These are phyloP conservation scores for Lepidium aucheri DNA, from an alignment of 345 rosid species.

Conservation along the genomic window DNA sequence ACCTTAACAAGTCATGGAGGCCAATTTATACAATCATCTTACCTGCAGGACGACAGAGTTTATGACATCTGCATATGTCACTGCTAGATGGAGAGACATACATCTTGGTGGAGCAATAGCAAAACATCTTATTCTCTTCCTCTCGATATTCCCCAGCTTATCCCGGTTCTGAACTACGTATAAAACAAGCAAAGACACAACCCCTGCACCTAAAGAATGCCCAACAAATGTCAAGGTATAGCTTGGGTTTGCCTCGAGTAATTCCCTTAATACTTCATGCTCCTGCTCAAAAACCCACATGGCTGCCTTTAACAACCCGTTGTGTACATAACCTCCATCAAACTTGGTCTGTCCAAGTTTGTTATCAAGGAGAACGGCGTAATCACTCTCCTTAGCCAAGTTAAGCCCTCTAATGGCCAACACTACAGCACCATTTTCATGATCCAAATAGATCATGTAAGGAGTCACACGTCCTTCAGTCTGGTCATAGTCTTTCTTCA, in stretches of 20 bases:
- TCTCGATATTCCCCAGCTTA: constrained; percentile 60
- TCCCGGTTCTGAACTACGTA: constrained; percentile 48
- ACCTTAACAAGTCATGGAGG: neutral
- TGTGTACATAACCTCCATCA: constrained; percentile 89
- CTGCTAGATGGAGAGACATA: constrained; percentile 83
- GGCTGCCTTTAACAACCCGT: constrained; percentile 81
- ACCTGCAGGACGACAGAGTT: constrained; percentile 89
- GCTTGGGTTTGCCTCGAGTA: constrained; percentile 48
- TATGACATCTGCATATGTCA: constrained; percentile 81
- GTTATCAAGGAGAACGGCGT: constrained; percentile 82
- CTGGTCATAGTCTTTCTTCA: constrained; percentile 53
- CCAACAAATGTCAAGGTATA: constrained; percentile 82
- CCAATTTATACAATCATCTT: neutral
- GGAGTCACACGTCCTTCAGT: constrained; percentile 66
- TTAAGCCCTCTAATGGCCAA: constrained; percentile 74
- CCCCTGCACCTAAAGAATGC: constrained; percentile 87
- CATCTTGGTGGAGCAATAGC: constrained; percentile 91
- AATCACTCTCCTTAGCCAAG: constrained; percentile 76
- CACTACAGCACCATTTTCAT: constrained; percentile 48
- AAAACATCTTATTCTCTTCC: constrained; percentile 77
- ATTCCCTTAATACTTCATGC: constrained; percentile 44
- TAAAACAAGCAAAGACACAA: constrained; percentile 60
- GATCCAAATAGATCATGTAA: constrained; percentile 82
- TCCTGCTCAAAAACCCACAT: constrained; percentile 70
- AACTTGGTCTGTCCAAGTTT: constrained; percentile 84